These are phyloP conservation scores for Talaromyces proteolyticus DNA, from an alignment of 495 filamentous ascomycete genomes.

Conservation along the genomic window DNA sequence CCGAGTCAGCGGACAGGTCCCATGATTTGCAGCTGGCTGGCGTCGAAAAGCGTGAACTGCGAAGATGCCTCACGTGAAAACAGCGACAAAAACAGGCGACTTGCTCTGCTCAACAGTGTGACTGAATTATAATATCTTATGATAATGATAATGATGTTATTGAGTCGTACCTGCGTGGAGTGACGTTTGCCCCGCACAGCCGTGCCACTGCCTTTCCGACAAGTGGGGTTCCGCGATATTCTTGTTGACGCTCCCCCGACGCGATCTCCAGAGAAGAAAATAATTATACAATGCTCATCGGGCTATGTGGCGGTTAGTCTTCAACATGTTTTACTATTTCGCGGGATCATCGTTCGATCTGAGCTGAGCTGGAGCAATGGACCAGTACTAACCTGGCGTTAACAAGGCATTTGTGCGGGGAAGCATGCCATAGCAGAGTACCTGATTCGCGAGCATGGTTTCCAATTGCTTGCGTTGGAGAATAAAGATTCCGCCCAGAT, in stretches of 20 bases:
- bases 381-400: constrained; percentile 10
- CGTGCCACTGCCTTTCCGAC: too few relatives aligned
- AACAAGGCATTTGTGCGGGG: constrained; percentile 78
- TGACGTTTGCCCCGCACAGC: too few relatives aligned
- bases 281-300: constrained; percentile 72
- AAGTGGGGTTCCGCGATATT: too few relatives aligned
- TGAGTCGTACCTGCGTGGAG: too few relatives aligned
- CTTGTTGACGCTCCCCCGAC: too few relatives aligned
- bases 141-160: too few relatives aligned
- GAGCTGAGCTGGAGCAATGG: constrained; percentile 3
- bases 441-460: constrained; percentile 70
- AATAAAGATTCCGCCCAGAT: constrained; percentile 11
- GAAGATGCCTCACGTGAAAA: not conserved
- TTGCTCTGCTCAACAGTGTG: too few relatives aligned
- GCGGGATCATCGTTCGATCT: constrained; percentile 4
- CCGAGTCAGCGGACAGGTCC: not conserved
- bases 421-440: constrained; percentile 83
- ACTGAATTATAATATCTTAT: too few relatives aligned
- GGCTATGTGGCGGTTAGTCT: constrained; percentile 77
- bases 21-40: not conserved
- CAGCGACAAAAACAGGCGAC: too few relatives aligned
- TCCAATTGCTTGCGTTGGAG: constrained; percentile 41
- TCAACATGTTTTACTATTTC: constrained; percentile 7
- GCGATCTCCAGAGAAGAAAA: not conserved
- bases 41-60: not conserved